Base-by-base conservation (phyloP, 2,329 filamentous ascomycete species). In the Sarocladium oryzae region DNA sequence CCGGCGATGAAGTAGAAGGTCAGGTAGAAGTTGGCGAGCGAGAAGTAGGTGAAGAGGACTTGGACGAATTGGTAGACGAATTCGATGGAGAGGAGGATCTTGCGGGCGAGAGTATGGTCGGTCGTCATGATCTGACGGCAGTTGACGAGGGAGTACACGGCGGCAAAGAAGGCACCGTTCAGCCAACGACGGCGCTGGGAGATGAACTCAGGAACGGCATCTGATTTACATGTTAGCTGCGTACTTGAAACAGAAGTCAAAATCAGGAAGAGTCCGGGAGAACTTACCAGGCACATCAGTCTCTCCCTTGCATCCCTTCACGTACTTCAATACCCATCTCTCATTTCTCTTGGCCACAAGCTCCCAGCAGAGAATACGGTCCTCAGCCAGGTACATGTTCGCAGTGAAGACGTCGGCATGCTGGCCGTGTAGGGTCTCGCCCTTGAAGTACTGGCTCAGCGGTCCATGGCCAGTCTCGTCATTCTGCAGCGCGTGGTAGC, bases 1-100 rank as follows among this genome's bases (percentile, higher is more conserved):
- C 93, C 93, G 20, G 90, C 90, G 58, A 99, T 86, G 73, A 99
- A 99, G 78, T 91, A 99, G 72, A 99, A 99, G 53, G 91, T 95
- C 50, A 99, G 84, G 68, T 97, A 99, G 76, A 97, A 99, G 75
- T 99, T 99, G 68, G 92, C 91, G 36, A 99, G 82, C 10, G 92
- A 96, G 74, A 99, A 97, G 74, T 89, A 99, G 41, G 93, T 99
- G 73, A 99, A 99, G 55, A 95, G 69, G 13, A 99, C 81, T 63
- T 90, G 88, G 59, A 97, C 78, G 65, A 95, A 86, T 66, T 99
- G 93, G 69, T 99, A 99, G 58, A 96, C 68, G 64, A 96, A 96
- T 67, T 99, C 93, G 60, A 97, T 82, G 68, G 96, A 91, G 50
- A 99, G 81, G 30, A 99, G 78, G 21, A 95, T 78, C 70, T 99